Conservation (phyloP, 1,284 basidiomycete genomes). For the Anthracocystis setariae region DNA sequence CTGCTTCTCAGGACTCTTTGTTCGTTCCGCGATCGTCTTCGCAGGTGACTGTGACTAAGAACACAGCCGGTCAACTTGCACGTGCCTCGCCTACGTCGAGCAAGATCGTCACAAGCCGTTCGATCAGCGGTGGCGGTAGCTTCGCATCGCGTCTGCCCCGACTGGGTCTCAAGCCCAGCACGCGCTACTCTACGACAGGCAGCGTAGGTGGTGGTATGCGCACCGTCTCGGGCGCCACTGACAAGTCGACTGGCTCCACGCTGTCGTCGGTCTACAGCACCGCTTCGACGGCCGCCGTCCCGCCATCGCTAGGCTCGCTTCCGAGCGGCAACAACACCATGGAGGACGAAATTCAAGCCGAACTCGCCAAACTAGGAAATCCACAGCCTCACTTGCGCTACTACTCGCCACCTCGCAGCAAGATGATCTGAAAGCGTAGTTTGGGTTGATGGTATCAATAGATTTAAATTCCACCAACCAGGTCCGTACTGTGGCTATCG, state of each 20-base stretch:
- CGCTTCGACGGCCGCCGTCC: constrained; percentile 16
- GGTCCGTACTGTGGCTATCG: too few relatives aligned
- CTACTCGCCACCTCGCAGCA: constrained; percentile 44
- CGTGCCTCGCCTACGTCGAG: constrained; percentile 13
- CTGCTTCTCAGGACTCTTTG: constrained; percentile 7
- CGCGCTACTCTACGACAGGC: constrained; percentile 17
- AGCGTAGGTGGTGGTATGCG: constrained; percentile 6
- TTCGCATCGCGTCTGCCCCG: constrained; percentile 40
- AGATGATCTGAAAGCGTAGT: constrained; percentile 25
- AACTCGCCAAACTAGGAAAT: constrained; percentile 34
- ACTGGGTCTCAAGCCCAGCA: constrained; percentile 39
- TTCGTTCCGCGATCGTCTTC: constrained; percentile 28
- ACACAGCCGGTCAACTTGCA: constrained; percentile 7
- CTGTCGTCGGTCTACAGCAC: constrained; percentile 39
- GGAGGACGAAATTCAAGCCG: constrained; percentile 48
- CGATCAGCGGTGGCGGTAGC: constrained; percentile 19
- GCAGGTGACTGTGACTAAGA: constrained; percentile 32
- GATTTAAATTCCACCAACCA: not conserved
- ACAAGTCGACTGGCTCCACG: constrained; percentile 37
- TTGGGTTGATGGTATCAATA: not conserved
- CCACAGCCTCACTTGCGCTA: constrained; percentile 40
- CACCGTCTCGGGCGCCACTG: constrained; percentile 31
- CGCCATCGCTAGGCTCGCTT: constrained; percentile 32
- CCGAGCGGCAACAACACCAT: constrained; percentile 44
- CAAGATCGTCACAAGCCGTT: constrained; percentile 32